Evolutionary conservation across 2,329 filamentous ascomycete species (phyloP).

Genomic region (Metarhizium anisopliae): DNA sequence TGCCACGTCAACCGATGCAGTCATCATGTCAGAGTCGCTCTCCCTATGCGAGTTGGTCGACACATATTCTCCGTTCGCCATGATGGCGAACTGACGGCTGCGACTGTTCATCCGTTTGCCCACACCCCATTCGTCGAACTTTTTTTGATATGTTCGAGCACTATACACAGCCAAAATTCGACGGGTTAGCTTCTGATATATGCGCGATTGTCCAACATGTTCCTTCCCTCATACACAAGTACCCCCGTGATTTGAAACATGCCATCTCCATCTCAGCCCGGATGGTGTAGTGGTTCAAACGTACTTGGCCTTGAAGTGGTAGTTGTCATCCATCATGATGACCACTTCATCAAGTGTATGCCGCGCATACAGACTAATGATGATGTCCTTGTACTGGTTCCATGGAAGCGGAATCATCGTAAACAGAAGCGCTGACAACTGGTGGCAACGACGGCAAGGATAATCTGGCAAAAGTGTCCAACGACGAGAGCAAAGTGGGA

Average conservation of each 20-base stretch:
- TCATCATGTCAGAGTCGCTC: neutral
- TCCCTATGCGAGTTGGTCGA: neutral
- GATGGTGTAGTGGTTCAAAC: neutral
- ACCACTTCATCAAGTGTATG: conserved; percentile 32
- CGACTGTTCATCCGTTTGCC: neutral
- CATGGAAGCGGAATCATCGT: conserved; percentile 17
- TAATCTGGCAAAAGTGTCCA: too few relatives aligned
- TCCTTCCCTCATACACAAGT: neutral
- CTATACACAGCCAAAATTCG: neutral
- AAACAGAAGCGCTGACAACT: neutral
- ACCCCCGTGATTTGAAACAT: too few relatives aligned
- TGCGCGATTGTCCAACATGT: too few relatives aligned
- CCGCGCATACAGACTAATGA: conserved; percentile 31
- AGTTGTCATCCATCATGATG: conserved; percentile 10
- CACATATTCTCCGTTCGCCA: neutral
- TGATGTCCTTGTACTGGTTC: conserved; percentile 25
- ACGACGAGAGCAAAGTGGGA: too few relatives aligned
- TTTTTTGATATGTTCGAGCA: neutral
- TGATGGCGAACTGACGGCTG: neutral
- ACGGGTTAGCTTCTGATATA: neutral
- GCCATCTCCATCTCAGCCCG: neutral
- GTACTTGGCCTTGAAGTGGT: neutral
- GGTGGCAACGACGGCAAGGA: too few relatives aligned
- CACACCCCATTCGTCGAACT: neutral
- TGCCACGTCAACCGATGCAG: neutral